Evolutionary conservation across 208 protist genomes (phyloP).

Genomic region (Leptomonas seymouri): DNA sequence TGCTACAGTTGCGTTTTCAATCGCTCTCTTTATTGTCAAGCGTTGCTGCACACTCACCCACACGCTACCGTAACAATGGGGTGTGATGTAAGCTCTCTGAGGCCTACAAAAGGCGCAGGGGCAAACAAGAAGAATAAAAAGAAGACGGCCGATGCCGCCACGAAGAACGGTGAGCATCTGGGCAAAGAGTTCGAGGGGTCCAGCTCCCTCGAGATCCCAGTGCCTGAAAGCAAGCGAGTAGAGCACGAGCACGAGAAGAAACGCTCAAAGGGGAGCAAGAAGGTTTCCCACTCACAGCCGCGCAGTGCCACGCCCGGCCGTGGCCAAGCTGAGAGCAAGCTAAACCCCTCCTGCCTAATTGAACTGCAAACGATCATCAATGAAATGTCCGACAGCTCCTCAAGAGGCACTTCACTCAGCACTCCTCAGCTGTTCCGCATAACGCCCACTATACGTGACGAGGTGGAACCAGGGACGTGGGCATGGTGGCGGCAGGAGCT

Average conservation of each 20-base stretch:
- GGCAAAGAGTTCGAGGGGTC: background rate
- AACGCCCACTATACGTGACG: conserved; percentile 28
- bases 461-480: conserved; percentile 53
- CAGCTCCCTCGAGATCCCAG: conserved; percentile 19
- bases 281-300: background rate
- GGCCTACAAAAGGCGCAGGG: conserved; percentile 22
- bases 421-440: conserved; percentile 73
- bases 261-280: background rate
- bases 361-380: conserved; percentile 32
- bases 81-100: conserved; percentile 32
- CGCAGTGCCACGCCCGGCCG: no score
- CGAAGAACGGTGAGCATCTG: background rate
- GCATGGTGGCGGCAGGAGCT: conserved; percentile 81
- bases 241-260: background rate
- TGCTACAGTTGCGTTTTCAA: no score
- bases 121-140: conserved; percentile 12
- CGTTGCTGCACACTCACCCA: background rate
- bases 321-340: background rate
- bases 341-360: conserved; percentile 7
- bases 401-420: conserved; percentile 42
- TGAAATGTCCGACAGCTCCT: conserved; percentile 22
- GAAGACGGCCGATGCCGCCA: background rate
- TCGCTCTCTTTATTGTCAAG: background rate
- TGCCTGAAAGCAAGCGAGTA: background rate
- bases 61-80: conserved; percentile 28